A percentile compares a stretch with the other conserved stretches of the same genome.
These are phyloP conservation scores for Diacronema lutheri DNA, from an alignment of 78 protist genomes.

Conservation along the genomic window DNA sequence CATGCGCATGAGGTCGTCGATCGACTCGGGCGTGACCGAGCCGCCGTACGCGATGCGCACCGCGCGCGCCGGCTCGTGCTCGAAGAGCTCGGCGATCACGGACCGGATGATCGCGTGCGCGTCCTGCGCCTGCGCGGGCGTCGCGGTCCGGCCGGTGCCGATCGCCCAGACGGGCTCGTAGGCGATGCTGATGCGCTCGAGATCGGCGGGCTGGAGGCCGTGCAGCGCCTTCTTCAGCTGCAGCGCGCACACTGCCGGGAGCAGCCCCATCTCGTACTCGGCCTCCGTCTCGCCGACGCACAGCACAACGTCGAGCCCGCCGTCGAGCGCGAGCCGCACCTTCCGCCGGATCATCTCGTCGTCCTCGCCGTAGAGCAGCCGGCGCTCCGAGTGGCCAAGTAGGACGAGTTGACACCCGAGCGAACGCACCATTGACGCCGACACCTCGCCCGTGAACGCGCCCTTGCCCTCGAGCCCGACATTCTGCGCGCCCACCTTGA, in stretches of 20 bases:
- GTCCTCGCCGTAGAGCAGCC: constrained; percentile 85
- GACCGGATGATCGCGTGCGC: constrained; percentile 65
- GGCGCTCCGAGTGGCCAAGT: constrained; percentile 98
- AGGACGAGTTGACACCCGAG: constrained; percentile 74
- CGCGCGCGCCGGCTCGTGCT: constrained; percentile 57
- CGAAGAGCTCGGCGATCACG: constrained; percentile 58
- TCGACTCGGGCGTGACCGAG: constrained; percentile 82
- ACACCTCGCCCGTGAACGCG: constrained; percentile 33
- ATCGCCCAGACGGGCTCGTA: constrained; percentile 99
- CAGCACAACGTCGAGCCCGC: not conserved
- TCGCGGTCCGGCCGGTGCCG: constrained; percentile 96
- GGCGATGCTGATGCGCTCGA: constrained; percentile 14
- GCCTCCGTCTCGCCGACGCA: too few species aligned
- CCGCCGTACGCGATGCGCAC: constrained; percentile 96
- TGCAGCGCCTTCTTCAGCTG: constrained; percentile 24
- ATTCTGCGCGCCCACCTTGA: too few species aligned
- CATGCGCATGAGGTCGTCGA: constrained; percentile 25
- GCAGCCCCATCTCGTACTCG: too few species aligned
- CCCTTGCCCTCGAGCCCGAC: constrained; percentile 16
- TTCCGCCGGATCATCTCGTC: constrained; percentile 47
- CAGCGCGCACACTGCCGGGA: too few species aligned
- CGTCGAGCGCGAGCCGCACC: not conserved
- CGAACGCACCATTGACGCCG: not conserved
- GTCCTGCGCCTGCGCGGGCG: constrained; percentile 79
- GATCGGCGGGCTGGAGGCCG: not conserved